phyloP scores from a whole-genome alignment of 164 flowering plant species.

The Berberis thunbergii region DNA sequence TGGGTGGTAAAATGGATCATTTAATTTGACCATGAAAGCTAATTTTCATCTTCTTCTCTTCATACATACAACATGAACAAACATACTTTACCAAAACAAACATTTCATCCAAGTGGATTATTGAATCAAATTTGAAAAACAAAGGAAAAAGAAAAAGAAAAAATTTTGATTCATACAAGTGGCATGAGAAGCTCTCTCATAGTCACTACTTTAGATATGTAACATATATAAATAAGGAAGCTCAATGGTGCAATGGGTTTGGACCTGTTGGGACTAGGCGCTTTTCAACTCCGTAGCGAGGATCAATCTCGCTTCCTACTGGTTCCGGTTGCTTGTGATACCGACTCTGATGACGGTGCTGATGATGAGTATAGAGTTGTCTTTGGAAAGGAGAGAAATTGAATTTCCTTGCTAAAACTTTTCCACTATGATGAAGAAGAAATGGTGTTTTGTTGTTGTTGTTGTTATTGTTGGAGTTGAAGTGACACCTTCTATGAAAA shows the following conservation, averaged over 20 bases:
- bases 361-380: conserved; percentile 7
- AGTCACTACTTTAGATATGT: background rate
- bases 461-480: conserved; percentile 7
- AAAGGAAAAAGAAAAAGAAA: background rate
- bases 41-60: background rate
- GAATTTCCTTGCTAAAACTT: conserved; percentile 15
- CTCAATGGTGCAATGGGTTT: conserved; percentile 65
- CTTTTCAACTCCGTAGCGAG: conserved; percentile 37
- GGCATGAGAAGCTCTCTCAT: background rate
- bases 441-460: background rate
- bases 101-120: background rate
- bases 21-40: background rate
- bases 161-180: background rate
- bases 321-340: conserved; percentile 7
- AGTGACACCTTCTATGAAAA: conserved; percentile 10
- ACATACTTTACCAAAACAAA: background rate
- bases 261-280: conserved; percentile 63
- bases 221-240: background rate
- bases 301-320: conserved; percentile 28
- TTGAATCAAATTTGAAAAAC: background rate
- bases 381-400: conserved; percentile 24
- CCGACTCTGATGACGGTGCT: background rate
- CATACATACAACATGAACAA: background rate
- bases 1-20: background rate
- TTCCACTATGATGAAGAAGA: conserved; percentile 12